Base-by-base conservation (phyloP, 2,329 filamentous ascomycete genomes). In the Raffaelea albimanens region DNA sequence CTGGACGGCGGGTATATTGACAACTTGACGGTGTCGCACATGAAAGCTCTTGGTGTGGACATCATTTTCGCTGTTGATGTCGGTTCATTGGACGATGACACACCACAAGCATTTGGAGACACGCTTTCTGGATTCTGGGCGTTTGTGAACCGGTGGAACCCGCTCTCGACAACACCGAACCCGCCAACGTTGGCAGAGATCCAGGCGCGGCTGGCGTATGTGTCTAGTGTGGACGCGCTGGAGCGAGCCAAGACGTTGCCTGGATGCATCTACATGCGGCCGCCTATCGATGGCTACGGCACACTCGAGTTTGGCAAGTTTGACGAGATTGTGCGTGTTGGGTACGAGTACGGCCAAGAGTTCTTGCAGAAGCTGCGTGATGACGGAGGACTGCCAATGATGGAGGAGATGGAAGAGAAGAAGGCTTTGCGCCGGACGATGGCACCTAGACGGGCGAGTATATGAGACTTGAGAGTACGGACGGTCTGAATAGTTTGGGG, bases 221-320 rank as follows among this genome's bases (percentile, higher is more conserved):
- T 98, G 42, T 93, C 85, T 5, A 94, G 86, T 47, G 88, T 96
- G 13, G 93, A 97, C 63, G 93, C 93, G 22, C 73, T 98, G 22
- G 93, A 98, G 65, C 78, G 90, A 34, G 93, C 93, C 21, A 98
- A 98, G 72, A 84, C 75, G 4, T 91, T 85, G 59, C 81, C 88
- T 0, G 93, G 93, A 0, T 97, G 91, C 64, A 74, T 95, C 45
- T 98, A 98, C 64, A 95, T 98, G 87, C 80, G 93, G 1, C 94
- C 94, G 4, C 93, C 93, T 0, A 85, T 98, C 53, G 93, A 97
- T 60, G 76, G 80, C 2, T 98, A 95, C 57, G 93, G 90, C 4
- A 98, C 93, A 1, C 70, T 98, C 25, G 93, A 98, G 50, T 98
- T 98, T 70, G 87, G 82, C 52, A 96, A 95, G 64, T 98, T 98